Conservation (phyloP, 179 eudicot species). For the Pouteria campechiana region DNA sequence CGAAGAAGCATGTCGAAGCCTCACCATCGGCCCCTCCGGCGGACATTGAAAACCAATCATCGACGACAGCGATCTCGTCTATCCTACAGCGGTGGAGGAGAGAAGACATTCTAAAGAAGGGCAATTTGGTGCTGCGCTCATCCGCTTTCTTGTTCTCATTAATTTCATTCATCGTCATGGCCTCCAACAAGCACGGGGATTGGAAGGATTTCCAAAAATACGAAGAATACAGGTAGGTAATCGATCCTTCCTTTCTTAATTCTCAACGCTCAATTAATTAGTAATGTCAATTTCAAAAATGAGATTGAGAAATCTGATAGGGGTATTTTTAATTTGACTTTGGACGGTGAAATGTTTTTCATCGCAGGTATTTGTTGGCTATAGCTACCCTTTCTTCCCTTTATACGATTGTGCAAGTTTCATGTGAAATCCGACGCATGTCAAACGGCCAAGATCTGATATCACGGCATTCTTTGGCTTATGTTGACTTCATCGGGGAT, state of each 20-base stretch:
- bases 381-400: constrained; percentile 42
- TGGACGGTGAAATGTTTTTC: too few species aligned
- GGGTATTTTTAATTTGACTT: too few species aligned
- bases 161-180: constrained; percentile 55
- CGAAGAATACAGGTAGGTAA: constrained; percentile 30
- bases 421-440: constrained; percentile 35
- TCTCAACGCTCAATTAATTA: too few species aligned
- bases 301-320: too few species aligned
- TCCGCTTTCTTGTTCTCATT: constrained; percentile 41
- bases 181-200: constrained; percentile 25
- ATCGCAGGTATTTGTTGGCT: constrained; percentile 39
- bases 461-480: constrained; percentile 9
- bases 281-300: too few species aligned
- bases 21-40: constrained; percentile 20
- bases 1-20: too few species aligned
- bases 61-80: constrained; percentile 17
- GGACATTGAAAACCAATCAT: constrained; percentile 25
- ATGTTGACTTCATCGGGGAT: constrained; percentile 50
- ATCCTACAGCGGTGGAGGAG: constrained; percentile 33
- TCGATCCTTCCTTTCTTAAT: neutral
- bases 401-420: constrained; percentile 35
- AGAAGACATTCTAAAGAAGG: constrained; percentile 38
- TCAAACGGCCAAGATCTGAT: constrained; percentile 20
- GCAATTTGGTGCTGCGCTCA: constrained; percentile 21
- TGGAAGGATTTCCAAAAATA: constrained; percentile 16